Evolutionary conservation across 805 yeast species (phyloP).

Genomic region (Soucietia sequanensis): DNA sequence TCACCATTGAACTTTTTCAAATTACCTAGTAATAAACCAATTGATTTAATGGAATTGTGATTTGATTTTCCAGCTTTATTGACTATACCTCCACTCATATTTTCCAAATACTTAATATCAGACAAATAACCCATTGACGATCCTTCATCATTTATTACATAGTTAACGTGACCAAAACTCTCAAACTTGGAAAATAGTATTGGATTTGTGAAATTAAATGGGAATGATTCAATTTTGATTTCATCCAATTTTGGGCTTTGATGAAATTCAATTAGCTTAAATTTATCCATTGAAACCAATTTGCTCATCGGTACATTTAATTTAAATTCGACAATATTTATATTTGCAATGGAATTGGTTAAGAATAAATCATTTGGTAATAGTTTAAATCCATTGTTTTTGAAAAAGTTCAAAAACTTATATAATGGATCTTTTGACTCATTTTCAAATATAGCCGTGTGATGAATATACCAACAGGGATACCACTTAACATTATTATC

Average conservation of each 20-base stretch:
- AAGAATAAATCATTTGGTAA: conserved; percentile 16
- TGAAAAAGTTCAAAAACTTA: conserved; percentile 15
- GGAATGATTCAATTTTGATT: conserved; percentile 18
- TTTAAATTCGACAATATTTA: conserved; percentile 5
- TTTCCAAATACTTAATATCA: conserved; percentile 45
- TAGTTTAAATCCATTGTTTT: conserved; percentile 19
- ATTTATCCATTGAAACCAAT: not conserved
- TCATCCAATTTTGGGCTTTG: conserved; percentile 5
- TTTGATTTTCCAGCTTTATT: not conserved
- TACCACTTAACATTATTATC: conserved; percentile 13
- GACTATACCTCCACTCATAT: conserved; percentile 44
- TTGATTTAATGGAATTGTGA: conserved; percentile 8
- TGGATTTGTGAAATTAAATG: conserved; percentile 32
- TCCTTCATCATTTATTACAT: conserved; percentile 13
- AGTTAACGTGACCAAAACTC: conserved; percentile 24
- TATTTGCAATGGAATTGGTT: conserved; percentile 1
- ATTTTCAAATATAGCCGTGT: conserved; percentile 2
- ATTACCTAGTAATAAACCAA: conserved; percentile 42
- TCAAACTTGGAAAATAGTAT: conserved; percentile 24
- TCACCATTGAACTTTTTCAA: conserved; percentile 41
- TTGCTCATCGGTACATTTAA: not conserved
- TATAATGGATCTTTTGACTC: conserved; percentile 1
- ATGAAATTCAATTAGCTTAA: conserved; percentile 3
- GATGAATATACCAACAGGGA: conserved; percentile 7
- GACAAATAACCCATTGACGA: conserved; percentile 23